Percentiles rank a stretch among this genome's conserved stretches.
These are phyloP conservation scores for Trichoderma asperelloides DNA, from an alignment of 495 filamentous ascomycete genomes.

Conservation along the genomic window DNA sequence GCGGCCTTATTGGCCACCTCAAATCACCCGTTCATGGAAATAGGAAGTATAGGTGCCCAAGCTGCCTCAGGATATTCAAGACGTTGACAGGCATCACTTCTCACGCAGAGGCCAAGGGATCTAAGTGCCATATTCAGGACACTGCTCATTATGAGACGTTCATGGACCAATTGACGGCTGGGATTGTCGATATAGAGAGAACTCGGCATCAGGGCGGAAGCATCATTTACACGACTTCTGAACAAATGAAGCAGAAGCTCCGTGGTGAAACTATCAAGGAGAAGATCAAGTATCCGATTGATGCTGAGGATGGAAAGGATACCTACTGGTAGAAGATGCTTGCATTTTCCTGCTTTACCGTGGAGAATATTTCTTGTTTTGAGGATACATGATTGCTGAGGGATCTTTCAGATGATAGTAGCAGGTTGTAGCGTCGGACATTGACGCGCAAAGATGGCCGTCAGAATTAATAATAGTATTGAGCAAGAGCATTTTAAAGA, in stretches of 20 bases:
- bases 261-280: neutral
- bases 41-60: neutral
- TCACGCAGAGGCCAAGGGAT: neutral
- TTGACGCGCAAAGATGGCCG: too few relatives aligned
- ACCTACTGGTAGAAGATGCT: neutral
- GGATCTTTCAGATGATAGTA: too few relatives aligned
- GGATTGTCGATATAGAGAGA: conserved; percentile 4
- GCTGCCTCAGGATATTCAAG: conserved; percentile 7
- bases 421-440: too few relatives aligned
- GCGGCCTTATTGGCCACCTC: conserved; percentile 2
- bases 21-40: neutral
- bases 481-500: too few relatives aligned
- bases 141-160: conserved; percentile 1
- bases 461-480: too few relatives aligned
- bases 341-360: neutral
- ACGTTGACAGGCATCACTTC: neutral
- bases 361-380: neutral
- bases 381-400: neutral
- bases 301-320: neutral
- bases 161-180: conserved; percentile 11
- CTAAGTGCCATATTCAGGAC: neutral
- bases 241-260: neutral
- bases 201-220: conserved; percentile 2
- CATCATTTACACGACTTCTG: neutral
- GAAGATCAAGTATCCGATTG: neutral